These are phyloP conservation scores for Phanerodontia chrysosporium DNA, from an alignment of 768 basidiomycete genomes.

Conservation along the genomic window DNA sequence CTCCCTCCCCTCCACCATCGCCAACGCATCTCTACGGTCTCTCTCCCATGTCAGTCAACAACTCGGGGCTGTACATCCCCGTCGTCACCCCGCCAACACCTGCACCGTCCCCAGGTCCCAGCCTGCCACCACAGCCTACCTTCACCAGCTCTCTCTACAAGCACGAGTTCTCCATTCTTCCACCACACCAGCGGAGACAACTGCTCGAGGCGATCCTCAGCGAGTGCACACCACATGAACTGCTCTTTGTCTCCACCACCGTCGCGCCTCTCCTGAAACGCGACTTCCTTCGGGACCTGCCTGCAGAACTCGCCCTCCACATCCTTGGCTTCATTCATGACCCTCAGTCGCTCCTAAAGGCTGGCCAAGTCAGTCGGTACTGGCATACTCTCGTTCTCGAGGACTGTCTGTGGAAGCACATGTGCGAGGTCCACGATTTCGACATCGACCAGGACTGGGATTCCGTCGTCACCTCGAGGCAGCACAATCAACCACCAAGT, in stretches of 20 bases:
- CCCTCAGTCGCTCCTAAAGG: slow-evolving; percentile 63
- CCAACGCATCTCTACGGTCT: not conserved
- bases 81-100: slow-evolving; percentile 57
- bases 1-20: not conserved
- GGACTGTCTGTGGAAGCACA: slow-evolving; percentile 74
- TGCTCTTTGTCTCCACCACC: slow-evolving; percentile 62
- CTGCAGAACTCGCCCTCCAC: slow-evolving; percentile 66
- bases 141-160: slow-evolving; percentile 21
- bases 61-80: slow-evolving; percentile 45
- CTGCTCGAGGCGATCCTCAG: slow-evolving; percentile 47
- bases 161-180: slow-evolving; percentile 31
- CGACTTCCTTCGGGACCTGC: slow-evolving; percentile 45
- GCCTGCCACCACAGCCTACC: slow-evolving; percentile 22
- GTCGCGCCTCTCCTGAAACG: slow-evolving; percentile 62
- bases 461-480: slow-evolving; percentile 15
- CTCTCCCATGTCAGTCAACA: slow-evolving; percentile 5
- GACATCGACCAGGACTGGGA: slow-evolving; percentile 32
- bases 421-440: slow-evolving; percentile 62
- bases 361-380: slow-evolving; percentile 60
- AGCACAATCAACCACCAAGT: slow-evolving; percentile 9
- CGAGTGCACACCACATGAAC: slow-evolving; percentile 55
- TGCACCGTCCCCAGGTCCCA: slow-evolving; percentile 50
- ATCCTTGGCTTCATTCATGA: slow-evolving; percentile 77
- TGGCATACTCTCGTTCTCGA: slow-evolving; percentile 73
- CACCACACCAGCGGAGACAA: slow-evolving; percentile 42